Base-by-base conservation (phyloP, 441 rosid species). In the Eruca vesicaria region DNA sequence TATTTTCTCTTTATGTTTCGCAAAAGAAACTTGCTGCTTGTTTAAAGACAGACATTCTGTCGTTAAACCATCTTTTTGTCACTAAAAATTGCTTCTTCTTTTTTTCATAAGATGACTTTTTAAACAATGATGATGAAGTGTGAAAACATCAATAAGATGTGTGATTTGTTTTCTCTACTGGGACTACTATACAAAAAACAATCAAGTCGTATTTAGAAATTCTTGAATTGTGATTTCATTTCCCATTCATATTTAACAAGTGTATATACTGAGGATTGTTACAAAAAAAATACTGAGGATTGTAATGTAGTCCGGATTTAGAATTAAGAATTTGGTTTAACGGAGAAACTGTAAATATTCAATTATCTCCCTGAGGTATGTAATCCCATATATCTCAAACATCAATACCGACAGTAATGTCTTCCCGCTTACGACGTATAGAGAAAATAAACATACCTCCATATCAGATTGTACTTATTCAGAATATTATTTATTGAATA, bases 41-140 rank as follows among this genome's bases (percentile, higher is more conserved):
- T 66, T 36, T 77, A 77, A 77, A 66, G 77, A 66, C 64, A 33
- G 21, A 77, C 77, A 77, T 71, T 77, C 31, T 77, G 77, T 71
- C 77, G 38, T 66, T 71, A 66, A 71, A 26, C 73, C 48, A 67
- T 20, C n/a, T 55, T 63, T 35, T 28, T 66, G 9, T 48, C 68
- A 19, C 52, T 57, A 58, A 7, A 45, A 52, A 6, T 23, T 57
- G 65, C 71, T 76, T 69, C 63, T 29, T 4, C 1, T 29, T 29
- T 29, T 29, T 5, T 5, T 4, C 32, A 68, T 16, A 60, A 18
- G 53, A 12, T 32, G 68, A 23, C 68, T 36, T 68, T 60, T 50
- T 33, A 15, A 66, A 66, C 28, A 71, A 57, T 66, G 66, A 58
- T 32, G 52, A 52, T 72, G 53, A 52, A 69, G 43, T 58, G 58